phyloP scores from a whole-genome alignment of 2,329 filamentous ascomycete species.

The Colletotrichum chrysophilum region DNA sequence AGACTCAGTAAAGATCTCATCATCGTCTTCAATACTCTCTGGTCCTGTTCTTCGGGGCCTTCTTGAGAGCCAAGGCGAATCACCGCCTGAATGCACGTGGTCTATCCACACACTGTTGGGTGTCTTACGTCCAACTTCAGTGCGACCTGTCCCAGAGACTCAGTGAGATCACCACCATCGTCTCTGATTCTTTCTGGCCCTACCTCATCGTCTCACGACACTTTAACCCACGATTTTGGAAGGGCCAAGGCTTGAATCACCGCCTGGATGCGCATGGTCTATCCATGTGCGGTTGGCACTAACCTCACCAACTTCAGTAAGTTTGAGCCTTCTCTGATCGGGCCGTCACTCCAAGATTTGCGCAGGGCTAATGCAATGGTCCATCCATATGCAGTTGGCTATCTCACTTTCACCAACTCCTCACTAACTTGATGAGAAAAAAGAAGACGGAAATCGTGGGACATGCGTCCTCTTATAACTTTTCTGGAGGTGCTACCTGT shows the following conservation, averaged over 20 bases:
- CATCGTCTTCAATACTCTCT: not conserved
- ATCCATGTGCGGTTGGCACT: not conserved
- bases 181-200: not conserved
- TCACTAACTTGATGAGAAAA: not conserved
- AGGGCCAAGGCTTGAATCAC: not conserved
- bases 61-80: not conserved
- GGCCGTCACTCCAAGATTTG: not conserved
- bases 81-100: not conserved
- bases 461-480: not conserved
- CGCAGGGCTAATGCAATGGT: not conserved
- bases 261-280: not conserved
- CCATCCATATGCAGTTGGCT: not conserved
- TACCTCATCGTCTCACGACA: not conserved
- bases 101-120: not conserved
- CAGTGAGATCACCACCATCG: not conserved
- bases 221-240: not conserved
- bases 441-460: not conserved
- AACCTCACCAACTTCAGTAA: not conserved
- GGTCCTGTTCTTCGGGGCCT: not conserved
- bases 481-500: accelerated
- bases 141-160: not conserved
- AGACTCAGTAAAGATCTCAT: not conserved
- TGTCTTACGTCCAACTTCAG: not conserved
- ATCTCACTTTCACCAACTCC: not conserved
- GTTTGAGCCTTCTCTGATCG: not conserved